A percentile compares a stretch with the other conserved stretches of the same genome.
Conservation (phyloP, 208 protist species). For the Trypanosoma mega region DNA sequence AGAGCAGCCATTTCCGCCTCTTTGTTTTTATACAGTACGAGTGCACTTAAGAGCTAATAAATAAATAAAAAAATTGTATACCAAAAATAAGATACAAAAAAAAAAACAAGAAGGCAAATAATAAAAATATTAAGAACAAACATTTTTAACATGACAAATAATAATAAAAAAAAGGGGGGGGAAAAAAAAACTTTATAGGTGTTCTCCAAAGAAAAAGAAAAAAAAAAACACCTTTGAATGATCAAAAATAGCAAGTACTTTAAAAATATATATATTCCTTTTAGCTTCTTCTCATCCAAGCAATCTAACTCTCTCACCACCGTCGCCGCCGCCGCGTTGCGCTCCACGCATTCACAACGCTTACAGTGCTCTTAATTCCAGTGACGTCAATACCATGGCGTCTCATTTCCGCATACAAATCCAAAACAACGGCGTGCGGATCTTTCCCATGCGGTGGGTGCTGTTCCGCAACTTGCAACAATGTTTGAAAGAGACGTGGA, state of each 20-base stretch:
- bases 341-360: conserved; percentile 78
- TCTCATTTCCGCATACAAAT: conserved; percentile 65
- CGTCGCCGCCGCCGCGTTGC: conserved; percentile 31
- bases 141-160: conserved; percentile 2
- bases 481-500: conserved; percentile 45
- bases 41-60: not conserved
- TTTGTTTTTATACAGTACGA: not conserved
- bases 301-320: conserved; percentile 8
- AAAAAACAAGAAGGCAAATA: conserved; percentile 7
- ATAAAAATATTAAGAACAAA: not conserved
- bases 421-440: conserved; percentile 41
- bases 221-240: not conserved
- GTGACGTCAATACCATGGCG: conserved; percentile 47
- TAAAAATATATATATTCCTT: not conserved
- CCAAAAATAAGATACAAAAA: conserved; percentile 24
- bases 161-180: not conserved
- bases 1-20: conserved; percentile 8
- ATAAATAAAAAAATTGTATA: conserved; percentile 1
- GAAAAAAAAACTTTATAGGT: conserved; percentile 9
- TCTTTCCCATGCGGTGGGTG: conserved; percentile 43
- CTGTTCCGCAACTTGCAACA: conserved; percentile 40
- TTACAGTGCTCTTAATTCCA: conserved; percentile 46
- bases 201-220: not conserved
- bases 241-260: not conserved
- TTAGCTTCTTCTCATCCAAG: not conserved